Conservation (phyloP, 2,329 filamentous ascomycete genomes). For the Herpomyces periplanetae region DNA sequence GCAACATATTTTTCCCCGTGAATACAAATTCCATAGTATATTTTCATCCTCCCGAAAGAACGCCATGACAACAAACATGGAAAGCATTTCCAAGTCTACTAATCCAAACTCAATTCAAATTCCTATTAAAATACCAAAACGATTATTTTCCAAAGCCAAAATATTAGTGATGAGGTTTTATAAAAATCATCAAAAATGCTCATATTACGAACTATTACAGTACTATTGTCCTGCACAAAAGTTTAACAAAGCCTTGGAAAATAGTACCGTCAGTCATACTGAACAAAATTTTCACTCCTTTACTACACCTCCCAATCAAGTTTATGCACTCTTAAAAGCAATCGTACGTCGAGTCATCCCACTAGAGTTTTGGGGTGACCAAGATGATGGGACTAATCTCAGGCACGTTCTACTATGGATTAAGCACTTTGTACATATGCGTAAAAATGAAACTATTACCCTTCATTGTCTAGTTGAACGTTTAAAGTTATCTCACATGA, state of each 20-base stretch:
- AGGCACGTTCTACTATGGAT: constrained; percentile 20
- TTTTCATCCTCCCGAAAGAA: too few relatives aligned
- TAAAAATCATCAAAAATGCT: constrained; percentile 26
- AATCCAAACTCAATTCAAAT: too few relatives aligned
- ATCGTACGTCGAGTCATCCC: constrained; percentile 33
- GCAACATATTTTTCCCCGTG: too few relatives aligned
- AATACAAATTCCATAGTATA: too few relatives aligned
- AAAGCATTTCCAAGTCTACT: too few relatives aligned
- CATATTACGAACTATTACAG: constrained; percentile 34
- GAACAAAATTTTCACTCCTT: constrained; percentile 17
- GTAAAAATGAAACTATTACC: constrained; percentile 40
- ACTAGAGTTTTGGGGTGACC: constrained; percentile 26
- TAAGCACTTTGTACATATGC: constrained; percentile 33
- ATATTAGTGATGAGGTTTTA: constrained; percentile 26
- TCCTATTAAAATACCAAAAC: constrained; percentile 20
- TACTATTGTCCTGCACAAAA: constrained; percentile 29
- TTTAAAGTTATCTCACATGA: constrained; percentile 19
- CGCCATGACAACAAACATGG: too few relatives aligned
- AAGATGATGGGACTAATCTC: constrained; percentile 17
- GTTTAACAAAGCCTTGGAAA: constrained; percentile 6
- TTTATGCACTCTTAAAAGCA: constrained; percentile 58
- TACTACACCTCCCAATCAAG: constrained; percentile 22
- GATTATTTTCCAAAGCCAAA: constrained; percentile 21
- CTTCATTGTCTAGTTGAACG: constrained; percentile 15
- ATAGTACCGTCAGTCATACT: background rate